Base-by-base conservation (phyloP, 2,329 filamentous ascomycete species). In the Paecilomyces variotii region DNA sequence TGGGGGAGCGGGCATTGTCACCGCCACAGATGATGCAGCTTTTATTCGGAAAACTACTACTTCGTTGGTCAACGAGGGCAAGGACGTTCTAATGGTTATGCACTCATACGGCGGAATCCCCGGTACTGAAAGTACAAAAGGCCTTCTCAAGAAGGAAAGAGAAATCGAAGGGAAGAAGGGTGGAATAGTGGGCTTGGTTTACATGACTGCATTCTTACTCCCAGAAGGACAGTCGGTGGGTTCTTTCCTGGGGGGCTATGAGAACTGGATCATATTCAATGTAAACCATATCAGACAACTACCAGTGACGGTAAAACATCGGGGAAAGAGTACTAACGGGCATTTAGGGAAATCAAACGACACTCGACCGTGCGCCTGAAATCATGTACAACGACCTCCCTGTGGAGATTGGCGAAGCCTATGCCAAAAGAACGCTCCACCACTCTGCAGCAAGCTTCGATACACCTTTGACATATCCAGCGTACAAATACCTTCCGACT, bases 71-170 rank as follows among this genome's bases (percentile, higher is more conserved):
- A 67, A 70, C 3, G 61, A 70, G 53, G 73, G 68, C 14, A 71
- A 72, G 56, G 55, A 76, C 60, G 70, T 70, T 59, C 70, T 61
- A 53, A 60, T 65, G 59, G 66, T 65, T 55, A 72, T 61, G 62
- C 73, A 70, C 69, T 78, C 72, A 59, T 77, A 65, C 65, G 72
- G 61, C 65, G 77, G 64, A 53, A 65, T 65, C 62, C 67, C 68
- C 0, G 65, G 65, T 4, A 69, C 64, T 7, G 62, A 74, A 53
- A 62, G 60, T 32, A 52, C 68, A 10, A 67, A 73, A 54, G 68
- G 68, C 1, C 24, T 74, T 6, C 62, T 60, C 2, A 67, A 67
- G 53, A 63, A 62, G 51, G 70, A 70, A 35, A 63, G 68, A 27
- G 56, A 61, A 51, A 57, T 57, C 54, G 57, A 65, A 34, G 70